A percentile compares a stretch with the other conserved stretches of the same genome.
These are phyloP conservation scores for Coelastrella sp. DNA, from an alignment of 139 green algal genomes.

Conservation along the genomic window DNA sequence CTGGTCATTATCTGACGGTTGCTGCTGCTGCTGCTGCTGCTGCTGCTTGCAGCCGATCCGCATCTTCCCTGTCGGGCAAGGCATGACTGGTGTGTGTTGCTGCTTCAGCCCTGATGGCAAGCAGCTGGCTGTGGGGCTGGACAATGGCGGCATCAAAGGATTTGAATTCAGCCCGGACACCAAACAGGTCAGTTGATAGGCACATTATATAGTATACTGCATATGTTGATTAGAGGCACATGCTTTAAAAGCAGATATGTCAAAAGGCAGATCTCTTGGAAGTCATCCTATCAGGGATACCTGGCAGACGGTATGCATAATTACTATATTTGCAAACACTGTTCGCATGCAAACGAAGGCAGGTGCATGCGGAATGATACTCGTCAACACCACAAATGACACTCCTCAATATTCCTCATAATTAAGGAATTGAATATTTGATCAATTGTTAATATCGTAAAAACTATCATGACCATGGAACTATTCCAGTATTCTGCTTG, in stretches of 20 bases:
- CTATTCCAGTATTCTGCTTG: too few species aligned
- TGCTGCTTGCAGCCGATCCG: slow-evolving; percentile 57
- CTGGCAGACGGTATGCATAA: too few species aligned
- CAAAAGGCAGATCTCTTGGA: too few species aligned
- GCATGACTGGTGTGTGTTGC: neutral
- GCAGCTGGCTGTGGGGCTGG: slow-evolving; percentile 63
- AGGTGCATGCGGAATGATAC: too few species aligned
- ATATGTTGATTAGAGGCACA: neutral
- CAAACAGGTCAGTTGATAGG: slow-evolving; percentile 33
- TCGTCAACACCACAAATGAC: too few species aligned
- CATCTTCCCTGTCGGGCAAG: slow-evolving; percentile 55
- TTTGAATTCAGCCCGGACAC: slow-evolving; percentile 59
- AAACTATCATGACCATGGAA: too few species aligned
- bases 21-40: neutral
- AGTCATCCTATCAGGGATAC: too few species aligned
- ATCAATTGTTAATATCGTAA: too few species aligned
- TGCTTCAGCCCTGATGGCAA: slow-evolving; percentile 54
- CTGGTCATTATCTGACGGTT: too few species aligned
- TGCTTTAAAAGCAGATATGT: too few species aligned
- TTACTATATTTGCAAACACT: too few species aligned
- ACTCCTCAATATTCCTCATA: too few species aligned
- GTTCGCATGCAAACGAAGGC: neutral
- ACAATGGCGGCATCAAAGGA: slow-evolving; percentile 65
- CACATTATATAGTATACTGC: neutral
- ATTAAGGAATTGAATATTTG: neutral